Evolutionary conservation across 768 basidiomycete genomes (phyloP), one percentile per base, ranked within the genome.

Genomic region (Auriscalpium vulgare): DNA sequence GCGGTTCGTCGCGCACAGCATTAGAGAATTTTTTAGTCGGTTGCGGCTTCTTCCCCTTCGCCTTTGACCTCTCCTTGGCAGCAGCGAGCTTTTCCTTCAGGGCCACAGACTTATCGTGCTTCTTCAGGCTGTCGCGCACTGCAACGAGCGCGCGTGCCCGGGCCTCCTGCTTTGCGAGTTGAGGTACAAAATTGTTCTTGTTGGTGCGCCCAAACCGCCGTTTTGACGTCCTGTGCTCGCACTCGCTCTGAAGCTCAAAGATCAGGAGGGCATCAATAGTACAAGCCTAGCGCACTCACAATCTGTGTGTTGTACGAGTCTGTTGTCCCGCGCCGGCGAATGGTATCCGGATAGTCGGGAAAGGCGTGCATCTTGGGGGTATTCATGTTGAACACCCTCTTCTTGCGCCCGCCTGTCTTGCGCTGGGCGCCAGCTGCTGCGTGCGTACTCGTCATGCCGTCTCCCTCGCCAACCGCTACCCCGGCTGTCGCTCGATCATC

Each of bases 291-390:
- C 0, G n/a, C 10, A 63, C 66, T 8, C 56, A 74, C 74, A 2
- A 60, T 59, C 36, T 70, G 67, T 0, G 71, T 73, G 5, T 63
- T 63, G 50, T 70, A 74, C 0, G 66, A 67, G 35, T 76, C 73
- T 0, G 68, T 70, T 3, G 72, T 72, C 0, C 75, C 73, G 23
- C 64, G 65, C 3, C 35, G n/a, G 1, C 48, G 21, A 8, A 76
- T 74, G 0, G 62, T 59, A 0, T 16, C 3, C 0, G 43, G 50
- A 38, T 74, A 74, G 50, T 77, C 66, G 0, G 69, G 70, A 0
- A 76, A 58, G 0, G 66, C 57, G 56, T 75, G 75, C 0, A 70
- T 6, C 53, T 76, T 77, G 53, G 66, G 68, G 1, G 67, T 73
- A 1, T 37, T 9, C 2, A 74, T 46, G 52, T 69, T 76, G 54